These are phyloP conservation scores for Prasinococcaceae sp. DNA, from an alignment of 139 green algal genomes.

Conservation along the genomic window DNA sequence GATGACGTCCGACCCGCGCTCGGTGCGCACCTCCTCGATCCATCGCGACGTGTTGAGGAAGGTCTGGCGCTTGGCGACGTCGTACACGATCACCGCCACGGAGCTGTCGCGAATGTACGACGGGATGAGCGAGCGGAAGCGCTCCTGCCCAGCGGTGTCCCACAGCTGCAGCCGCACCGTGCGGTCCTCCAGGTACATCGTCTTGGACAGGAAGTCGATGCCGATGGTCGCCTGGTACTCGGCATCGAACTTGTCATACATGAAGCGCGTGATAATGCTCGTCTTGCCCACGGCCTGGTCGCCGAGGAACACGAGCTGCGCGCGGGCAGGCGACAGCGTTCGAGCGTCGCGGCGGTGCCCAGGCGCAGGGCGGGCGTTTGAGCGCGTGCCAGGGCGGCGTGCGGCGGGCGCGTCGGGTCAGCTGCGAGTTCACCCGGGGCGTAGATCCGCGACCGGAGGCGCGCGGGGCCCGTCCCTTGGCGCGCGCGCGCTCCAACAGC, in stretches of 20 bases:
- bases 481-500: no score
- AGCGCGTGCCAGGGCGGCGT: no score
- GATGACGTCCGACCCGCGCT: conserved; percentile 93
- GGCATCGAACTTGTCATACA: conserved; percentile 99
- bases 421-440: no score
- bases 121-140: conserved; percentile 91
- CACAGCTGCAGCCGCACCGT: conserved; percentile 96
- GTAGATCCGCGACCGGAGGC: no score
- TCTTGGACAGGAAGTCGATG: conserved; percentile 99
- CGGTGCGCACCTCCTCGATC: conserved; percentile 92
- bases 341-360: no score
- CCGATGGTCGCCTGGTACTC: conserved; percentile 98
- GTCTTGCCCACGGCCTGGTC: conserved; percentile 72
- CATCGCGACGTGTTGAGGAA: conserved; percentile 92
- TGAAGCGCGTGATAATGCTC: conserved; percentile 96
- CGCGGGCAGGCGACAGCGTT: no score
- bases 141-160: conserved; percentile 96
- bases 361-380: no score
- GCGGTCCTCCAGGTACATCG: conserved; percentile 97
- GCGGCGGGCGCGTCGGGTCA: no score
- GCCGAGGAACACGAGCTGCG: conserved; percentile 70
- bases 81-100: conserved; percentile 96
- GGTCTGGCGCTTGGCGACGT: conserved; percentile 88
- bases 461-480: no score
- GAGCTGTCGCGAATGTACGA: conserved; percentile 95